phyloP scores from a whole-genome alignment of 2,329 filamentous ascomycete species.

The Plenodomus biglobosus region DNA sequence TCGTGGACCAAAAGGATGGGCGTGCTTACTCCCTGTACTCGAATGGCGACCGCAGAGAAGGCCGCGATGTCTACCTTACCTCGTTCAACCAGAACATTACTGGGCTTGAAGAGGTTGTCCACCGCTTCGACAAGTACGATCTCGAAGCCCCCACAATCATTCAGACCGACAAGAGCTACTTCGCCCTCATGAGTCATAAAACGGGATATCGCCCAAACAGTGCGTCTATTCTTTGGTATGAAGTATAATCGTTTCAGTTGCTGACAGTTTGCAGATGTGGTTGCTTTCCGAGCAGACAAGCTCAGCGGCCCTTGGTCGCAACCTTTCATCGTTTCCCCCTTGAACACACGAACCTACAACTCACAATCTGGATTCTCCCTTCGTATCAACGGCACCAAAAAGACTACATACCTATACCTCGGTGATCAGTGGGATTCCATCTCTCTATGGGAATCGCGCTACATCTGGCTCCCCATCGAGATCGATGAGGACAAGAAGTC shows the following conservation, averaged over 20 bases:
- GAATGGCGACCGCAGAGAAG: constrained; percentile 59
- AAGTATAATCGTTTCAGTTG: background rate
- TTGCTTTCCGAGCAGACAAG: constrained; percentile 57
- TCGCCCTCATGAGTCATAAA: constrained; percentile 64
- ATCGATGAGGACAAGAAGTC: constrained; percentile 57
- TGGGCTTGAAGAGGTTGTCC: constrained; percentile 54
- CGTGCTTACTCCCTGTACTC: constrained; percentile 61
- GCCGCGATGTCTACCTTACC: constrained; percentile 60
- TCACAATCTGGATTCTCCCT: constrained; percentile 57
- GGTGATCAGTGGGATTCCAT: constrained; percentile 59
- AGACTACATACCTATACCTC: constrained; percentile 56
- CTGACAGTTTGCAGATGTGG: constrained; percentile 49
- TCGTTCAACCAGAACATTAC: constrained; percentile 57
- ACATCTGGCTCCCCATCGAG: constrained; percentile 59
- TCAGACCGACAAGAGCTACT: constrained; percentile 62
- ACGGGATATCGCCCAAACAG: constrained; percentile 65
- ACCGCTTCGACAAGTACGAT: constrained; percentile 62
- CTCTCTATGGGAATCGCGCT: constrained; percentile 59
- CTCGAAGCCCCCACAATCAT: constrained; percentile 63
- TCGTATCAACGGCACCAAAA: constrained; percentile 52
- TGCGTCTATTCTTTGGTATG: constrained; percentile 1
- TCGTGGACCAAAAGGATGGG: constrained; percentile 62
- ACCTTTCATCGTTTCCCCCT: constrained; percentile 55
- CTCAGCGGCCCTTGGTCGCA: constrained; percentile 58
- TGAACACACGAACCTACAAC: constrained; percentile 56